A percentile compares a stretch with the other conserved stretches of the same genome.
These are phyloP conservation scores for Quillaja saponaria DNA, from an alignment of 306 rosid species.

Conservation along the genomic window DNA sequence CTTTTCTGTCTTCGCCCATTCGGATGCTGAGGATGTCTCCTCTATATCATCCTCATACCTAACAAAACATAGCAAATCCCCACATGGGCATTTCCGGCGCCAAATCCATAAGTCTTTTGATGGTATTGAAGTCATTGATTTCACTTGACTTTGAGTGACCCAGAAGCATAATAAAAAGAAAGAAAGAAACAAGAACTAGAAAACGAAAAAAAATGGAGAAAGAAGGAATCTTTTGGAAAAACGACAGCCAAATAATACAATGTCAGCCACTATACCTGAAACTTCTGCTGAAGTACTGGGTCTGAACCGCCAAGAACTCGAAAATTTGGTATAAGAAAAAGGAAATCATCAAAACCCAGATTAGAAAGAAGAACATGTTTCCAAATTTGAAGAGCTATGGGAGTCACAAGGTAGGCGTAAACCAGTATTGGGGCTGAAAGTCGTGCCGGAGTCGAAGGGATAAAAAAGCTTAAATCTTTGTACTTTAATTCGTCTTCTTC, in stretches of 20 bases:
- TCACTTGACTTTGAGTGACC: constrained; percentile 29
- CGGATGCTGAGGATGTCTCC: constrained; percentile 56
- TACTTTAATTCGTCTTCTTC: constrained; percentile 27
- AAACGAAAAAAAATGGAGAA: constrained; percentile 14
- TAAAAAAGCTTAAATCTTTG: constrained; percentile 33
- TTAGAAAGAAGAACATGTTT: neutral
- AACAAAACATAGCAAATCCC: constrained; percentile 95
- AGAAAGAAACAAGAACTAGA: constrained; percentile 1
- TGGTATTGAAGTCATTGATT: constrained; percentile 56
- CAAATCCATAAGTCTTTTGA: constrained; percentile 80
- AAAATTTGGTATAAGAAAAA: neutral
- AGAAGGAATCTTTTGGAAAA: constrained; percentile 12
- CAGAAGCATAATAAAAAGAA: constrained; percentile 15
- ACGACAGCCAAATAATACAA: neutral
- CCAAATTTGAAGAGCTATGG: neutral
- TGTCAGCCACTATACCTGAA: neutral
- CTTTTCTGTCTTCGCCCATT: constrained; percentile 53
- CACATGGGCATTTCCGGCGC: constrained; percentile 94
- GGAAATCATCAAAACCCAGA: neutral
- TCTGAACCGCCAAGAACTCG: constrained; percentile 8
- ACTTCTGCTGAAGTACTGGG: neutral
- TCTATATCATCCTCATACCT: constrained; percentile 68
- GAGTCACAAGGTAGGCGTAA: neutral
- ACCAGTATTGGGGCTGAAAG: neutral
- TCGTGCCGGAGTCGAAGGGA: constrained; percentile 35